These are phyloP conservation scores for Colletotrichum cereale DNA, from an alignment of 2,329 filamentous ascomycete genomes.

Conservation along the genomic window DNA sequence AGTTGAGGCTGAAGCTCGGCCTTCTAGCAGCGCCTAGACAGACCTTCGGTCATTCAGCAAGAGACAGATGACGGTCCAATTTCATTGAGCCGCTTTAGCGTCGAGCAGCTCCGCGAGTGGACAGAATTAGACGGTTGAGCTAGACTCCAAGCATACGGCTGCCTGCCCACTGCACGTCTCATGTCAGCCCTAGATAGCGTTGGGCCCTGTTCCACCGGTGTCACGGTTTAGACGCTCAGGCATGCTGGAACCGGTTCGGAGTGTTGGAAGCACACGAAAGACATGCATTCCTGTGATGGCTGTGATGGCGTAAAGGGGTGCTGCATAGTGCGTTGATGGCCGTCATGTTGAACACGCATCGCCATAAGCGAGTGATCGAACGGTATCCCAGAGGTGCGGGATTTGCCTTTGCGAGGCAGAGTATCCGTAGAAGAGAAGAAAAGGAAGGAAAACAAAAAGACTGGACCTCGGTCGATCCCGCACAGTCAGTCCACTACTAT, in stretches of 20 bases:
- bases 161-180: background rate
- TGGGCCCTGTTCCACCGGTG: background rate
- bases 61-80: background rate
- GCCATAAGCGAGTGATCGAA: background rate
- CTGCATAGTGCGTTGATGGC: background rate
- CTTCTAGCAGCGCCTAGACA: background rate
- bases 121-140: background rate
- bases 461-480: background rate
- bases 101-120: background rate
- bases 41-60: background rate
- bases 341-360: background rate
- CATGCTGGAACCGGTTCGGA: background rate
- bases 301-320: background rate
- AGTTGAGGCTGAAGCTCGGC: slow-evolving; percentile 8
- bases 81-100: background rate
- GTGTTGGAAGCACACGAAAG: background rate
- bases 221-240: no score
- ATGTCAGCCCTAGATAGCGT: background rate
- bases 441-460: background rate
- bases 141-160: background rate
- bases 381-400: background rate
- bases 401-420: background rate
- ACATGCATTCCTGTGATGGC: background rate
- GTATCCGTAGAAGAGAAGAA: background rate
- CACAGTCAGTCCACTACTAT: background rate